Percentiles rank a stretch among this genome's conserved stretches.
These are phyloP conservation scores for Linum trigynum DNA, from an alignment of 345 rosid species.

Conservation along the genomic window DNA sequence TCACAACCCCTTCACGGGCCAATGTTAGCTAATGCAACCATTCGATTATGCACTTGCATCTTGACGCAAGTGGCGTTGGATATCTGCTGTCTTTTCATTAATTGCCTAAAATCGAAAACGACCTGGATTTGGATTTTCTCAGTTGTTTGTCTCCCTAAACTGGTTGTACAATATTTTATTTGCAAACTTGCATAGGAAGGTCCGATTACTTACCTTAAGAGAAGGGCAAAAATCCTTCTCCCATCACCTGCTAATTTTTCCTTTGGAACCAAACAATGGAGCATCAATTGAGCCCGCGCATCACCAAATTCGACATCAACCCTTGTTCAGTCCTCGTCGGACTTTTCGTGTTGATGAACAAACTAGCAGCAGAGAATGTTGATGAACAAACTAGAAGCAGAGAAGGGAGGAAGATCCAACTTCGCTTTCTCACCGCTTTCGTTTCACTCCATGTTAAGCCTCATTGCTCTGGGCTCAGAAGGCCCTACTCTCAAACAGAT, in stretches of 20 bases:
- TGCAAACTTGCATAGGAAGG: not conserved
- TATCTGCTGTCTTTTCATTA: not conserved
- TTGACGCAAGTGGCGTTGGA: not conserved
- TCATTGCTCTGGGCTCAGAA: slow-evolving; percentile 11
- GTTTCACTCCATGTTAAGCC: slow-evolving; percentile 8
- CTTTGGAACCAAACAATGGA: not conserved
- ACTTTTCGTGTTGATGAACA: not conserved
- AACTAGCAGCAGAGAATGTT: not conserved
- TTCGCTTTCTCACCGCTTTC: not conserved
- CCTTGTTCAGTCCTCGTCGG: not conserved
- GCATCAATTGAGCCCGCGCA: not conserved
- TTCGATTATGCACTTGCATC: too few relatives aligned
- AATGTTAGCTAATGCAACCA: too few relatives aligned
- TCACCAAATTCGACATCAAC: not conserved
- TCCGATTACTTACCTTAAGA: not conserved
- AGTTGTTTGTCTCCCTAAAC: not conserved
- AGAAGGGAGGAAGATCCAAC: not conserved
- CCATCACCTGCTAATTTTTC: not conserved
- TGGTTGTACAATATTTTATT: not conserved
- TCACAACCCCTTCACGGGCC: too few relatives aligned
- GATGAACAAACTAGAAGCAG: not conserved
- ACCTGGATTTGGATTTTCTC: not conserved
- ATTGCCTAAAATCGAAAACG: too few relatives aligned
- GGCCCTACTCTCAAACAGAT: slow-evolving; percentile 13
- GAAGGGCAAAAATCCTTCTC: not conserved